Percentiles rank a stretch among this genome's conserved stretches.
phyloP scores from a whole-genome alignment of 768 basidiomycete species.

The Leucosporidium creatinivorum region DNA sequence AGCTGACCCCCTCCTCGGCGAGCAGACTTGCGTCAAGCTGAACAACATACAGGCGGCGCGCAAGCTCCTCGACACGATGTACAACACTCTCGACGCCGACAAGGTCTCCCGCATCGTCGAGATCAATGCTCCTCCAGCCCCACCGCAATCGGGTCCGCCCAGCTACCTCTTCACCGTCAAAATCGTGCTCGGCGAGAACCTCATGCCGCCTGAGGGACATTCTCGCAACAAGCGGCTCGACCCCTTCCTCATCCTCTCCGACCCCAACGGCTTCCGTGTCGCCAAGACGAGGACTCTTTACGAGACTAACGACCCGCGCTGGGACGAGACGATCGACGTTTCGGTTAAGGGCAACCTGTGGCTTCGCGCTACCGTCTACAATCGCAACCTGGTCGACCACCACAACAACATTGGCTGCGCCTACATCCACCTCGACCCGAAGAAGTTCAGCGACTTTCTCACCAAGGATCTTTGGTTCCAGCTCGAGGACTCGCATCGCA shows the following conservation, averaged over 20 bases:
- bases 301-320: constrained; percentile 80
- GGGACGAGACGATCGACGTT: constrained; percentile 96
- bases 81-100: constrained; percentile 83
- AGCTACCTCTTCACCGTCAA: constrained; percentile 76
- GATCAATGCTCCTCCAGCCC: constrained; percentile 42
- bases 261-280: constrained; percentile 77
- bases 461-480: constrained; percentile 89
- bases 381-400: constrained; percentile 82
- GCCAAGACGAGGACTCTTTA: constrained; percentile 96
- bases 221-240: constrained; percentile 68
- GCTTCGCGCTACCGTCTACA: constrained; percentile 91
- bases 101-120: constrained; percentile 57
- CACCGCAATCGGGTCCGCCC: constrained; percentile 52
- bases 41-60: constrained; percentile 95
- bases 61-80: constrained; percentile 85
- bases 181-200: constrained; percentile 71
- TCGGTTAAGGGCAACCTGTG: constrained; percentile 89
- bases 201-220: constrained; percentile 56
- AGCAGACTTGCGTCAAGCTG: constrained; percentile 84
- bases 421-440: constrained; percentile 85
- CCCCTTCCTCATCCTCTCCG: constrained; percentile 88
- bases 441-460: constrained; percentile 77
- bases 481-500: constrained; percentile 55
- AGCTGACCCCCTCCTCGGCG: not conserved
- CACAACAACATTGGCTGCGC: constrained; percentile 75